Evolutionary conservation across 441 rosid species (phyloP), one percentile per base, ranked within the genome.

Genomic region (Eruca vesicaria): DNA sequence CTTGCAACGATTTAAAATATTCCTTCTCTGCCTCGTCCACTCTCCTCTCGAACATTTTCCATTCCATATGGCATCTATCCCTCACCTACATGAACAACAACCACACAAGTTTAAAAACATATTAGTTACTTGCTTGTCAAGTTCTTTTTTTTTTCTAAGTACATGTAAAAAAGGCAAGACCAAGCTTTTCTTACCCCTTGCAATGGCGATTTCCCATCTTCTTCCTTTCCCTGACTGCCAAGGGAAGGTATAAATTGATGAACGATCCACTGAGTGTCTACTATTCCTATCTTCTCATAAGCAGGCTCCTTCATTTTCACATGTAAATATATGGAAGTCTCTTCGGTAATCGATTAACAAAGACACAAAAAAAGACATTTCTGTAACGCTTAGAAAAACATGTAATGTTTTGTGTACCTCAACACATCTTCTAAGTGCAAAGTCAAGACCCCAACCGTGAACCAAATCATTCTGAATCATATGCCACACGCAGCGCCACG

Each of bases 401-500:
- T 43, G 10, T 19, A 48, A 14, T 14, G 1, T 63, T 74, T 53
- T 33, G 38, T 80, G 56, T 60, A 90, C 99, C 91, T 93, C 93
- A 21, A 96, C 92, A 76, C 99, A 96, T 85, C 82, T 92, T 82
- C 97, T 81, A 38, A 96, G 89, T 68, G 98, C 90, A 79, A 96
- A 96, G 79, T 96, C 99, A 6, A 96, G 96, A 67, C 99, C 98
- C 99, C 99, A 96, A 45, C 99, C 98, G 33, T 96, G 99, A 59
- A 96, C 95, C 79, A 96, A 87, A 85, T 96, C 99, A 76, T 96
- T 96, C 98, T 96, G 99, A 77, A 96, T 86, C 98, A 96, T 82
- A 84, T 96, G 83, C 99, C 99, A 96, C 45, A 94, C 94, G 66
- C 99, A 96, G 62, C 98, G 95, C 98, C 99, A 96, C 4, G 94